Base-by-base conservation (phyloP, 2,329 filamentous ascomycete species). In the Didymellaceae sp. region DNA sequence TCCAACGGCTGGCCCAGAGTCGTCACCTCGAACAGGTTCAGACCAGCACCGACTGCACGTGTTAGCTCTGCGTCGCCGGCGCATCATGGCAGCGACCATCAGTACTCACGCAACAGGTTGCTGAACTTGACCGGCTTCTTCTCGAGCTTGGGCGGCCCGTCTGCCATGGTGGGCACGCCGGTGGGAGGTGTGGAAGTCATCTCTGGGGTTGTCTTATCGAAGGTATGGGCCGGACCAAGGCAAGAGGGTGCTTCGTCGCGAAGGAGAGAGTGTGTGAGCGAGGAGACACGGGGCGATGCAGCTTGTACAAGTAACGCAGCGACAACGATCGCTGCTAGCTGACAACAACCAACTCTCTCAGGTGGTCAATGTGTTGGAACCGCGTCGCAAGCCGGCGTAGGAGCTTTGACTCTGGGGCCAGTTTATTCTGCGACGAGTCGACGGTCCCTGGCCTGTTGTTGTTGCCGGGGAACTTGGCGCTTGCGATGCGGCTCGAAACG, bases 101-200 rank as follows among this genome's bases (percentile, higher is more conserved):
- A 9, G 20, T 21, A 80, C 81, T 73, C 72, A 84, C 81, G 86
- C 71, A 99, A 82, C 84, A 99, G 78, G 81, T 99, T 99, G 82
- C 91, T 96, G 84, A 97, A 97, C 86, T 97, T 97, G 85, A 99
- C 85, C 63, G 94, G 94, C 86, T 97, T 97, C 89, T 97, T 97
- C 88, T 97, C 92, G 75, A 95, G 80, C 77, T 75, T 79, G 75
- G 79, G 76, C 74, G 79, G 77, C 26, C 53, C 58, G 32, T 46
- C 47, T 28, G 55, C 50, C 76, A 77, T 71, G 46, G 55, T 57
- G 73, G 78, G 74, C 74, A 76, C 67, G 62, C 77, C 75, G 65
- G 82, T 77, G 53, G 70, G 61, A 52, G 71, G 62, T 50, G 70
- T 67, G 62, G 82, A 67, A 71, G 76, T 80, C 78, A 80, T 80